Percentiles rank a stretch among this genome's conserved stretches.
phyloP scores from a whole-genome alignment of 805 yeast species.

The Helenozyma baotianmanensis region DNA sequence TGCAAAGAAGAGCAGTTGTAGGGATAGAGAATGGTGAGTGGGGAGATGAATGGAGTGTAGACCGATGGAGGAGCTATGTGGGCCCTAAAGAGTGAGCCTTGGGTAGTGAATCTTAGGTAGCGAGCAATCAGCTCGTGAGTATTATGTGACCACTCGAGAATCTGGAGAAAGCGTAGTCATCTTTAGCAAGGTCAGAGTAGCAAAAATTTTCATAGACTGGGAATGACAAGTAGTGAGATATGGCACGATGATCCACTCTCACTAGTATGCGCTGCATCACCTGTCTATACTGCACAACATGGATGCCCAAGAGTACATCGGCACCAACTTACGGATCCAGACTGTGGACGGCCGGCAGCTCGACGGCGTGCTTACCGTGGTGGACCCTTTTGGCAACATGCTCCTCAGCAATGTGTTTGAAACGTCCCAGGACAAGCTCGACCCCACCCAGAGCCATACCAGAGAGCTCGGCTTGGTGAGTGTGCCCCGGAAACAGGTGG shows the following conservation, averaged over 20 bases:
- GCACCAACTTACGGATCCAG: conserved; percentile 23
- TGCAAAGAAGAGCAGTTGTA: too few relatives aligned
- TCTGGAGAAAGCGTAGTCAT: too few relatives aligned
- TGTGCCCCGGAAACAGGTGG: conserved; percentile 18
- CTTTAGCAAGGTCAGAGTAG: too few relatives aligned
- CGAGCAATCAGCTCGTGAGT: too few relatives aligned
- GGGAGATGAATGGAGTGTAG: too few relatives aligned
- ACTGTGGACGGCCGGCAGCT: conserved; percentile 28
- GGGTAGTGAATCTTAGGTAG: too few relatives aligned
- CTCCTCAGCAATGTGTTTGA: conserved; percentile 33
- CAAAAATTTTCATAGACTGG: too few relatives aligned
- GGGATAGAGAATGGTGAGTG: too few relatives aligned
- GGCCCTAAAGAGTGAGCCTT: too few relatives aligned
- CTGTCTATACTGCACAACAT: neutral
- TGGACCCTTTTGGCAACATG: conserved; percentile 42
- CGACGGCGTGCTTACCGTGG: conserved; percentile 36
- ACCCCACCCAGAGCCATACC: conserved; percentile 16
- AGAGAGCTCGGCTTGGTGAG: conserved; percentile 25
- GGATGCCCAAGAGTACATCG: conserved; percentile 21
- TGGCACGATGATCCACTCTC: neutral
- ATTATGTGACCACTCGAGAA: too few relatives aligned
- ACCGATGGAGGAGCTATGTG: too few relatives aligned
- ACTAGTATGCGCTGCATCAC: neutral
- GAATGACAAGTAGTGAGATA: neutral
- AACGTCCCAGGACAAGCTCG: conserved; percentile 24